Evolutionary conservation across 2,329 filamentous ascomycete genomes (phyloP).

Genomic region (Fusarium chlamydosporum): DNA sequence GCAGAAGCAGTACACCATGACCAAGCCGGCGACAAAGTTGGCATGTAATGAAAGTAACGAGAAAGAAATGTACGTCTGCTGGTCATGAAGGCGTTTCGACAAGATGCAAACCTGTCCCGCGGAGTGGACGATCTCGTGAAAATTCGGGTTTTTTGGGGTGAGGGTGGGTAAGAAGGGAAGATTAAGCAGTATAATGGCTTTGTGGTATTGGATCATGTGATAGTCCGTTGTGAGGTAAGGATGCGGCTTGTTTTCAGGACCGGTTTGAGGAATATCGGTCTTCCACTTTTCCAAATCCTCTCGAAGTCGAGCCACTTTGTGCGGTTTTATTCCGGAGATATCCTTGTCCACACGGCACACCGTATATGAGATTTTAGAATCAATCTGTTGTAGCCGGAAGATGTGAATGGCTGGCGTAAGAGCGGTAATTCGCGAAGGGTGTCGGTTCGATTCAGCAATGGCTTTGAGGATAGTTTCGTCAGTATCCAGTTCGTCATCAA

Average conservation of each 20-base stretch:
- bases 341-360: conserved; percentile 7
- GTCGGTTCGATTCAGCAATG: background rate
- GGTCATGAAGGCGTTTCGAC: background rate
- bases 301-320: conserved; percentile 1
- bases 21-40: conserved; percentile 7
- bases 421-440: background rate
- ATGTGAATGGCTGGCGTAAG: conserved; percentile 12
- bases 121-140: conserved; percentile 8
- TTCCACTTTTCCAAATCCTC: conserved; percentile 4
- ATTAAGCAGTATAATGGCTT: conserved; percentile 6
- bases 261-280: background rate
- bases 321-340: background rate
- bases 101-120: conserved; percentile 5
- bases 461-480: background rate
- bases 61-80: conserved; percentile 6
- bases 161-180: background rate
- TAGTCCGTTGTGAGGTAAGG: conserved; percentile 6
- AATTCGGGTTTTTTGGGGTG: background rate
- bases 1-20: conserved; percentile 13
- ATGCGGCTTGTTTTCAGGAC: background rate
- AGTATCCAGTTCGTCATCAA: background rate
- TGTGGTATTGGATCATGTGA: conserved; percentile 6
- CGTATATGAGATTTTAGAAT: conserved; percentile 3
- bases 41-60: conserved; percentile 4
- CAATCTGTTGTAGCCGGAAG: conserved; percentile 9